phyloP scores from a whole-genome alignment of 2,329 filamentous ascomycete genomes.

The Pestalotiopsis sp. region DNA sequence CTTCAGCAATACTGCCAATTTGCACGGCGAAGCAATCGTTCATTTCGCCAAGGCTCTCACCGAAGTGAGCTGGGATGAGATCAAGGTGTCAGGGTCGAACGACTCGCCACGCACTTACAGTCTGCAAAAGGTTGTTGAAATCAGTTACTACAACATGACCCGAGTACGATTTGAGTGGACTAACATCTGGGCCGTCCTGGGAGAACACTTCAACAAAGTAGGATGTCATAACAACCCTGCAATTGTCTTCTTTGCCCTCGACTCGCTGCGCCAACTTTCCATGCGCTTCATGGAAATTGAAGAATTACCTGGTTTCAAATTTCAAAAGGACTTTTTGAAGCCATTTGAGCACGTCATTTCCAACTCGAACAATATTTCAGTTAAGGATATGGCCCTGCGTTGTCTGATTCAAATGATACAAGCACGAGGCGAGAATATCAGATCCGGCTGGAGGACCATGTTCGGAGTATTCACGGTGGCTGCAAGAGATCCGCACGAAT shows the following conservation, averaged over 20 bases:
- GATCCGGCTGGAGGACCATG: slow-evolving; percentile 98
- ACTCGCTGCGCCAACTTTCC: slow-evolving; percentile 91
- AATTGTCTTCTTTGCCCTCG: slow-evolving; percentile 95
- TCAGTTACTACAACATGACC: slow-evolving; percentile 99
- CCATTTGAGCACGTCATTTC: slow-evolving; percentile 97
- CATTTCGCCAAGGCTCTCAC: slow-evolving; percentile 91
- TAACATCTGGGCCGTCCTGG: slow-evolving; percentile 96
- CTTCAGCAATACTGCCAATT: slow-evolving; percentile 92
- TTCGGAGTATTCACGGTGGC: slow-evolving; percentile 98
- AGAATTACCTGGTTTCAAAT: slow-evolving; percentile 97
- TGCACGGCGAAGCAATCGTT: slow-evolving; percentile 92
- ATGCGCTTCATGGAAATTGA: slow-evolving; percentile 99
- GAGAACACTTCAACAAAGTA: slow-evolving; percentile 97
- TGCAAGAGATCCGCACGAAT: slow-evolving; percentile 88
- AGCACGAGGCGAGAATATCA: slow-evolving; percentile 92
- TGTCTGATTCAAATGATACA: slow-evolving; percentile 99
- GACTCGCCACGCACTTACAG: slow-evolving; percentile 97
- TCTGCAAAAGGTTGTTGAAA: slow-evolving; percentile 96
- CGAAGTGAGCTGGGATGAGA: slow-evolving; percentile 98
- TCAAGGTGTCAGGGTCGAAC: slow-evolving; percentile 93
- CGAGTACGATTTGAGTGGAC: slow-evolving; percentile 98
- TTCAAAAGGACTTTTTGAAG: slow-evolving; percentile 98
- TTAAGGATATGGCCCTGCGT: slow-evolving; percentile 96
- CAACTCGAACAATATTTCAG: slow-evolving; percentile 85
- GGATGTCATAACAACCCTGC: slow-evolving; percentile 95